Evolutionary conservation across 768 basidiomycete genomes (phyloP), one percentile per base, ranked within the genome.

Genomic region (Leccinum rimulosum): DNA sequence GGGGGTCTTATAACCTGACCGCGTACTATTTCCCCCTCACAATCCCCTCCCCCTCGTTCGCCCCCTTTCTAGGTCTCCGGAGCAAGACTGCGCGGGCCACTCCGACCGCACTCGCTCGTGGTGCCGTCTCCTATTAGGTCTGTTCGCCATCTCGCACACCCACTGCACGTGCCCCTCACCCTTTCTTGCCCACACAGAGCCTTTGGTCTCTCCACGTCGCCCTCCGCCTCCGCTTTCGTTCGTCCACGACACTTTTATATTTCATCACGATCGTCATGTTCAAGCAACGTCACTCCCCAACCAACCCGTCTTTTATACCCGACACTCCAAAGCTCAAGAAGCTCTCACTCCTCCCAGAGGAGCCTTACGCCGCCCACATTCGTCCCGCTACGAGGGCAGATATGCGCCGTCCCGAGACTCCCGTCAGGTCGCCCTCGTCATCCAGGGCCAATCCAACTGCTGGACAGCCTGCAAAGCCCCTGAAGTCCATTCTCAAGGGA

Each of bases 401-500:
- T 50, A 57, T 48, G 25, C 63, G 67, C 38, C 63, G 62, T 22
- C 62, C 66, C 1, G 57, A 57, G 48, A 66, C 71, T 10, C 71
- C 69, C 50, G 51, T 56, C 25, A 61, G 38, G 58, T 17, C 38
- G 6, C 49, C 64, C 12, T 53, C 68, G 2, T 55, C 66, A 2
- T 50, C 68, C 52, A 66, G 63, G 61, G 64, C 57, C 17, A 59
- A 64, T n/a, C 62, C 64, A 38, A 67, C 67, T 4, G 55, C 63
- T 2, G 66, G 70, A 14, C 64, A 63, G 58, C 64, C 66, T 25
- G 58, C 64, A 27, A 53, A 54, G 31, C 69, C 73, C 64, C 61
- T 68, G 27, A 71, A 47, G 54, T 69, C 71, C 27, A 69, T 73
- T n/a, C 66, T 73, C 60, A 73, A 74, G 68, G 71, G 71, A 4